These are phyloP conservation scores for Inga laurina DNA, from an alignment of 306 rosid species.

Conservation along the genomic window DNA sequence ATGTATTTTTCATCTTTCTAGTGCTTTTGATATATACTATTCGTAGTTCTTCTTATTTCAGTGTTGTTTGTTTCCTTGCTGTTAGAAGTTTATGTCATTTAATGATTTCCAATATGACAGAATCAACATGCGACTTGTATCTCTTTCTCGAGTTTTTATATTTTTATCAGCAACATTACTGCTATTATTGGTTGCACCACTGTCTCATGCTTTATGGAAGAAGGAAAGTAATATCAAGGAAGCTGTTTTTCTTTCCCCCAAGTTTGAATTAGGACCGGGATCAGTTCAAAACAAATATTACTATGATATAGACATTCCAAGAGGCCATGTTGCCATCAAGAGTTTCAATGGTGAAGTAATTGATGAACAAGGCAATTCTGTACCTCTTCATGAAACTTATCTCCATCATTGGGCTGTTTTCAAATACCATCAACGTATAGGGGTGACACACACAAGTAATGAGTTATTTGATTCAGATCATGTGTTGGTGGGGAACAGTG, in stretches of 20 bases:
- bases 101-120: constrained; percentile 33
- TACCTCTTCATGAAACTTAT: constrained; percentile 76
- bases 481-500: constrained; percentile 46
- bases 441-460: constrained; percentile 21
- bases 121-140: constrained; percentile 35
- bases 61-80: neutral
- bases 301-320: constrained; percentile 57
- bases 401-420: constrained; percentile 67
- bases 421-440: constrained; percentile 29
- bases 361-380: constrained; percentile 58
- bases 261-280: constrained; percentile 60
- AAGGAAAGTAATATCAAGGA: constrained; percentile 41
- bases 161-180: constrained; percentile 34
- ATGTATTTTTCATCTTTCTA: neutral
- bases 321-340: constrained; percentile 70
- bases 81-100: neutral
- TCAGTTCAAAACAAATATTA: constrained; percentile 50
- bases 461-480: too few species aligned
- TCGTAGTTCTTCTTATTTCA: neutral
- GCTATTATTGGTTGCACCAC: constrained; percentile 36
- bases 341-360: constrained; percentile 66
- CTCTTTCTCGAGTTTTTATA: constrained; percentile 19
- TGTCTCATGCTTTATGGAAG: constrained; percentile 33
- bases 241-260: constrained; percentile 55
- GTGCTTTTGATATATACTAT: neutral